These are phyloP conservation scores for Umbilicus rupestris DNA, from an alignment of 164 flowering plant genomes.

Conservation along the genomic window DNA sequence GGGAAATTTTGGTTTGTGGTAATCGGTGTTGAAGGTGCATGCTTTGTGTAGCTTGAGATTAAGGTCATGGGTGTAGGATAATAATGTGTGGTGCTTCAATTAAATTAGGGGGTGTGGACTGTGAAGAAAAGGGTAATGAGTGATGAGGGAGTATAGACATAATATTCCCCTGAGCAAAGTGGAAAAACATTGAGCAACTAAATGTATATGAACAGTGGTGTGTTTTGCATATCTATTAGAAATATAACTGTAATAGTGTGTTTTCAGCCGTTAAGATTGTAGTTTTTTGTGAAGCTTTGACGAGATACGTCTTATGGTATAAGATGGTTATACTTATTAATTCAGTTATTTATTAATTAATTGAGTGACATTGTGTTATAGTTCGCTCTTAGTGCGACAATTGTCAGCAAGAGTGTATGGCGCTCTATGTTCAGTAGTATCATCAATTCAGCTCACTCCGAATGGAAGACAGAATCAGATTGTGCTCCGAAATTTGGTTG, in stretches of 20 bases:
- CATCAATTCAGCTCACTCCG: constrained; percentile 43
- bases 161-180: background rate
- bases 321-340: background rate
- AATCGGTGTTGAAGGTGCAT: too few species aligned
- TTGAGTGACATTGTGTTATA: constrained; percentile 16
- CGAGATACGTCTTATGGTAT: background rate
- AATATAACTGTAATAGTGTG: too few species aligned
- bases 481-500: constrained; percentile 51
- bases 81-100: too few species aligned
- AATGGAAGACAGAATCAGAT: constrained; percentile 71
- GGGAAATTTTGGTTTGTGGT: background rate
- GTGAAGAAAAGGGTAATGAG: background rate
- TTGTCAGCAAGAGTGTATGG: constrained; percentile 67
- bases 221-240: too few species aligned
- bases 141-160: background rate
- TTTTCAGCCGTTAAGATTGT: too few species aligned
- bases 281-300: too few species aligned
- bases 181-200: background rate
- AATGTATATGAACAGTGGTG: too few species aligned
- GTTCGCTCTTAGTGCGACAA: constrained; percentile 61
- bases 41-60: too few species aligned
- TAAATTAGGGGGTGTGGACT: too few species aligned
- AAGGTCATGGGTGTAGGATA: too few species aligned
- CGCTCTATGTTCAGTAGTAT: constrained; percentile 62
- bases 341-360: constrained; percentile 2